Percentiles rank a stretch among this genome's conserved stretches.
phyloP scores from a whole-genome alignment of 371 early-diverging fungal species.

The Rhizopus arrhizus region DNA sequence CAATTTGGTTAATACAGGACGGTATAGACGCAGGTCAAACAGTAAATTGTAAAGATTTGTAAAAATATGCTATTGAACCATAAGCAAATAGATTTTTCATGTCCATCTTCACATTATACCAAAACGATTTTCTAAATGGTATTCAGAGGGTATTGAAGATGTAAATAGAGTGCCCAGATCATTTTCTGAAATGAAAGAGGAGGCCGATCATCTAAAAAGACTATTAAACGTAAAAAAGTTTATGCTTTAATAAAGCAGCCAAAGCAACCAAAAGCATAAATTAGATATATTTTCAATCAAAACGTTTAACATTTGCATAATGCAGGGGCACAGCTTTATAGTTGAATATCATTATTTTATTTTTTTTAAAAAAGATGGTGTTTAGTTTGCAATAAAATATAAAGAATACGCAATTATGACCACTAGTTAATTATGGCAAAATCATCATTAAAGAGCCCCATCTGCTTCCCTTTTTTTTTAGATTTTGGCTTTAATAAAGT shows the following conservation, averaged over 20 bases:
- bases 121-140: constrained; percentile 11
- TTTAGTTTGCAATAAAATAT: too few species aligned
- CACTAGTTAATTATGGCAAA: too few species aligned
- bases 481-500: too few species aligned
- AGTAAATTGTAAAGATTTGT: not conserved
- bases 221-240: not conserved
- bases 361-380: too few species aligned
- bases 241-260: not conserved
- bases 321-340: too few species aligned
- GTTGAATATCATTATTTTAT: too few species aligned
- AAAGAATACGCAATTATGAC: too few species aligned
- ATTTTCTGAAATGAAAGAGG: constrained; percentile 11
- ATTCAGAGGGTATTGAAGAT: not conserved
- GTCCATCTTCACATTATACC: constrained; percentile 22
- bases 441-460: too few species aligned
- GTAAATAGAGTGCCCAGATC: constrained; percentile 10
- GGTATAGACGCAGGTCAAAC: constrained; percentile 19
- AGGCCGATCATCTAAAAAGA: constrained; percentile 6
- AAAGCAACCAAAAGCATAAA: too few species aligned
- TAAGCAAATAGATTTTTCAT: constrained; percentile 1
- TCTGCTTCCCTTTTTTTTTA: too few species aligned
- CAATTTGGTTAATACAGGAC: constrained; percentile 8
- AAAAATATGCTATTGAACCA: too few species aligned
- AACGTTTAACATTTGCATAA: not conserved
- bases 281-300: not conserved